Evolutionary conservation across 228 moss, liverwort and hornwort genomes (phyloP), one percentile per base, ranked within the genome.

Genomic region (Sphagnum magellanicum): DNA sequence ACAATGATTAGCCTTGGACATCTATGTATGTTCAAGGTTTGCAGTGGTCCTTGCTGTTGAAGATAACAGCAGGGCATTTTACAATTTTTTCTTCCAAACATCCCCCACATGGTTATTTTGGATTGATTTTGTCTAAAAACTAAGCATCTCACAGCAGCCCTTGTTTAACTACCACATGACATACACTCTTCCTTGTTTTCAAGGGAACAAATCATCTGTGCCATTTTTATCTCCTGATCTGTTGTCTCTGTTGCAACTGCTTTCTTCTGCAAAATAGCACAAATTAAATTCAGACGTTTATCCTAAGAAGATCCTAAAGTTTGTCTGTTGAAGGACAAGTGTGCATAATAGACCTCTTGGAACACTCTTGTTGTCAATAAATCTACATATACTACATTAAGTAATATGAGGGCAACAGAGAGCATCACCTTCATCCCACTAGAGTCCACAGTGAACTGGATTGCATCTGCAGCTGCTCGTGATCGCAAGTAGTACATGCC

Each of bases 401-500:
- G 32, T 32, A 32, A 32, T 1, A 32, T 32, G 32, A 32, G 32
- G 32, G 32, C 32, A 32, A 32, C 32, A 55, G 8, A 55, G 55
- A 55, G 55, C 8, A 55, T 14, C 52, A 96, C 92, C 91, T 87
- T 82, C 0, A 75, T 76, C 6, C 71, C 87, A 52, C 75, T 72
- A 0, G 90, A 70, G 59, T 98, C 93, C 0, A 98, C 97, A 5
- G 97, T 93, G 64, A 93, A 86, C 64, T 93, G 91, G 72, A 98
- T 98, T 11, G 97, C 91, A 68, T 98, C 97, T 46, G 91, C 91
- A 10, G 97, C 97, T 47, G 97, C 87, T 57, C 91, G 78, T 16
- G 97, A 93, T 50, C 97, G 81, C 75, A 98, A 70, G 64, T 98
- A 98, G 50, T 98, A 98, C 97, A 98, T 93, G 65, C 97, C 93